Conservation (phyloP, 2,329 filamentous ascomycete species). For the Ophiocordyceps unilateralis region DNA sequence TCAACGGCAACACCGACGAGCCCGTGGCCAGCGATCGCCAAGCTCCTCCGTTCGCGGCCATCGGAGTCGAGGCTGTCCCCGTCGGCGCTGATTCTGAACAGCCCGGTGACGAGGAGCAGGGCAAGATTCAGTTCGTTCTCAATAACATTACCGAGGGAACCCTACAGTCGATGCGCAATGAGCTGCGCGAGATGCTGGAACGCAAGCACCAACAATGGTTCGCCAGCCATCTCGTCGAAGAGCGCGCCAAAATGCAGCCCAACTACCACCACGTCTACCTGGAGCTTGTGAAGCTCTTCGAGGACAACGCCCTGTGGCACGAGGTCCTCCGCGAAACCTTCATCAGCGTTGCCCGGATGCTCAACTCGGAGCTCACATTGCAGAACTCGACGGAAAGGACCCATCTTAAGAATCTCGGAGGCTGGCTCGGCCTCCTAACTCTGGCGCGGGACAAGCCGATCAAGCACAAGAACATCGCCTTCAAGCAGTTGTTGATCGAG, state of each 20-base stretch:
- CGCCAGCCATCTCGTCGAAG: constrained; percentile 82
- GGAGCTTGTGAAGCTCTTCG: constrained; percentile 69
- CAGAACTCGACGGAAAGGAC: constrained; percentile 69
- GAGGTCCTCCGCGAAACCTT: constrained; percentile 92
- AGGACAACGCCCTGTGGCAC: constrained; percentile 61
- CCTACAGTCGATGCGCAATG: constrained; percentile 64
- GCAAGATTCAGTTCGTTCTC: constrained; percentile 85
- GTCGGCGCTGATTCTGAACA: constrained; percentile 55
- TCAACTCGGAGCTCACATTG: constrained; percentile 80
- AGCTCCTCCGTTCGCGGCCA: constrained; percentile 56
- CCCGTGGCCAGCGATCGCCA: constrained; percentile 38
- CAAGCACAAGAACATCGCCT: constrained; percentile 90
- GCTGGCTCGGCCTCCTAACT: constrained; percentile 85
- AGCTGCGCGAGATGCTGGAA: constrained; percentile 63
- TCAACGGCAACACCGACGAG: constrained; percentile 58
- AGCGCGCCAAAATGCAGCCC: constrained; percentile 90
- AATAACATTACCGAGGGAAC: constrained; percentile 94
- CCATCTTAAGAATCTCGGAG: constrained; percentile 82
- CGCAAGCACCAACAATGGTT: constrained; percentile 90
- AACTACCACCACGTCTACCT: constrained; percentile 93
- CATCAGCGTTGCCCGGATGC: constrained; percentile 64
- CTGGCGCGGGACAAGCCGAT: constrained; percentile 89
- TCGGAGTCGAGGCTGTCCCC: constrained; percentile 57
- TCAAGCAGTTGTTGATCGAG: constrained; percentile 88
- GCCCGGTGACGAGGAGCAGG: constrained; percentile 69